Evolutionary conservation across 2,329 filamentous ascomycete species (phyloP), one percentile per base, ranked within the genome.

Genomic region (Didymellaceae sp.): DNA sequence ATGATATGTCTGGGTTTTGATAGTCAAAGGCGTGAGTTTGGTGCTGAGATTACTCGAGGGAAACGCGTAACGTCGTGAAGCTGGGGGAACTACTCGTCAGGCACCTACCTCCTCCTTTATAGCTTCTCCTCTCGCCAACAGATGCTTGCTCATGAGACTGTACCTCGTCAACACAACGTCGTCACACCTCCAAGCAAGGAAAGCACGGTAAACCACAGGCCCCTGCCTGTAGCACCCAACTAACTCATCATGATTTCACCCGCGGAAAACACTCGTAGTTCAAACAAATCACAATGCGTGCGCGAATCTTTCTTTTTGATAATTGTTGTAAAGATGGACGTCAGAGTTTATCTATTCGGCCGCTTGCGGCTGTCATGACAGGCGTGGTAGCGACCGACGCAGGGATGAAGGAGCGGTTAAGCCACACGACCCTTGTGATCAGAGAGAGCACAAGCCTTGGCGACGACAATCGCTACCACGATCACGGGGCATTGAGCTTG

Each of bases 161-260:
- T 31, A 25, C 14, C 30, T 16, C 46, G 32, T 40, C 34, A 50
- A 45, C 34, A 39, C 21, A 33, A 43, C 46, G 33, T 39, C 28
- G 34, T 50, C 40, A 44, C 40, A 45, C 22, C 17, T 18, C 20
- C 10, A 43, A 49, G 46, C 39, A 49, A 49, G 46, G 46, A 49
- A 39, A 40, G 34, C 21, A 34, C 34, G 17, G 17, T 4, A 21
- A 32, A 17, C 18, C 31, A 30, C 33, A 18, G 37, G 6, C 22
- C 46, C 46, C 38, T 35, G 40, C 21, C n/a, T 28, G 40, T 44
- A 39, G 32, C 34, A 50, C 40, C 6, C 13, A 11, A 30, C 17
- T 26, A 14, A 33, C 46, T 44, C 40, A 34, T n/a, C 4, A 40
- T 44, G 39, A 50, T 38, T 40, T 34, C 34, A 50, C 11, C 1